Conservation (phyloP, 2,329 filamentous ascomycete genomes). For the Colletotrichum orchidophilum region DNA sequence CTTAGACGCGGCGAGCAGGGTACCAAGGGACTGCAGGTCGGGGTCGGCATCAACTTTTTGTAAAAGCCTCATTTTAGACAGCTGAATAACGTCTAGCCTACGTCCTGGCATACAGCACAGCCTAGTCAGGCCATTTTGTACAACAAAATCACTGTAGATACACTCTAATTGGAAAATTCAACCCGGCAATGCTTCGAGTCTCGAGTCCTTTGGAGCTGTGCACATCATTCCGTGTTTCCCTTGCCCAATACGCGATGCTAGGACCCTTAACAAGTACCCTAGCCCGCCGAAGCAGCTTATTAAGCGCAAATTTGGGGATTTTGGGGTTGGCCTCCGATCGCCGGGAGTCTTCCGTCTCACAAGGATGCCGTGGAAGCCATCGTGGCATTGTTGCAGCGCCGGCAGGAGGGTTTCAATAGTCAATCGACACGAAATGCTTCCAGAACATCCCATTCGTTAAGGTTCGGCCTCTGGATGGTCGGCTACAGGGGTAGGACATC, state of each 20-base stretch:
- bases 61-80: constrained; percentile 53
- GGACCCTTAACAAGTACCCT: too few species aligned
- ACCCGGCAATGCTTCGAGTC: not conserved
- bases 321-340: not conserved
- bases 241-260: too few species aligned
- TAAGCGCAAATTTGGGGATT: not conserved
- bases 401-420: too few species aligned
- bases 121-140: not conserved
- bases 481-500: not conserved
- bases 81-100: not conserved
- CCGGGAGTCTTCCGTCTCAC: not conserved
- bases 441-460: not conserved
- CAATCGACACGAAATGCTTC: not conserved
- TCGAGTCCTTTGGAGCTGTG: not conserved
- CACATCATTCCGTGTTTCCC: not conserved
- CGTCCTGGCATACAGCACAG: not conserved
- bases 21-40: constrained; percentile 91
- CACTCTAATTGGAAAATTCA: not conserved
- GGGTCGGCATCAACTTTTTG: constrained; percentile 96
- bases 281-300: not conserved
- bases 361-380: not conserved
- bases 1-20: constrained; percentile 84
- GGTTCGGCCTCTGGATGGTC: not conserved
- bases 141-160: constrained; percentile 1
- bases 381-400: not conserved